Conservation (phyloP, 2,329 filamentous ascomycete genomes). For the Trichoderma arundinaceum region DNA sequence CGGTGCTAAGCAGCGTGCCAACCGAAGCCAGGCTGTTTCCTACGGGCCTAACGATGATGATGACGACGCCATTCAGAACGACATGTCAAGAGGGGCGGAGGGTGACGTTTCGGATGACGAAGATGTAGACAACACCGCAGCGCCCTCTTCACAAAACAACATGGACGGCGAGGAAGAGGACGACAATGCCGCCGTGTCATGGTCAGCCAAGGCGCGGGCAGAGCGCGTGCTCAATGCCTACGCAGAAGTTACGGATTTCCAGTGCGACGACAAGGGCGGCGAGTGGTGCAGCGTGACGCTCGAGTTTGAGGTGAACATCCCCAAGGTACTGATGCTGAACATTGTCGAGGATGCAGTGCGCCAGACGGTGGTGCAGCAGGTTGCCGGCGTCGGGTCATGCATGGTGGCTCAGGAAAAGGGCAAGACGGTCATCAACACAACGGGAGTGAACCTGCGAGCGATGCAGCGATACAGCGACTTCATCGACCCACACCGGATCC, state of each 20-base stretch:
- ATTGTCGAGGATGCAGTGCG: slow-evolving; percentile 82
- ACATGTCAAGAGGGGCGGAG: slow-evolving; percentile 65
- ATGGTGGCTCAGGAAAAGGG: slow-evolving; percentile 67
- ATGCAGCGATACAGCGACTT: slow-evolving; percentile 88
- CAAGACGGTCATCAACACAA: slow-evolving; percentile 70
- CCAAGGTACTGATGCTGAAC: slow-evolving; percentile 92
- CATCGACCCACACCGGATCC: slow-evolving; percentile 83
- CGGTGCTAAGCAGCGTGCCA: slow-evolving; percentile 73
- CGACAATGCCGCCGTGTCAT: slow-evolving; percentile 45
- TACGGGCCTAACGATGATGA: slow-evolving; percentile 95
- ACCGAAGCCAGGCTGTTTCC: slow-evolving; percentile 80
- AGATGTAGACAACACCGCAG: not conserved
- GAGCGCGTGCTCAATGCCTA: slow-evolving; percentile 68
- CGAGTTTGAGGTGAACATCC: slow-evolving; percentile 77
- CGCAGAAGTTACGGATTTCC: slow-evolving; percentile 74
- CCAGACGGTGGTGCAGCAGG: slow-evolving; percentile 84
- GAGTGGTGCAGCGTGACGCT: slow-evolving; percentile 81
- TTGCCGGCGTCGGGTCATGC: slow-evolving; percentile 76
- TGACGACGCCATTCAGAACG: slow-evolving; percentile 74
- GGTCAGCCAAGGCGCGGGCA: slow-evolving; percentile 59
- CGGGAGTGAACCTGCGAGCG: slow-evolving; percentile 84
- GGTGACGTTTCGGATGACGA: slow-evolving; percentile 60
- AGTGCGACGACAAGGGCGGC: slow-evolving; percentile 76
- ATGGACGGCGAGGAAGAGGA: slow-evolving; percentile 50
- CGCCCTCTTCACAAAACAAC: slow-evolving; percentile 49